A percentile compares a stretch with the other conserved stretches of the same genome.
Conservation (phyloP, 1,284 basidiomycete genomes). For the Moesziomyces globuligerus region DNA sequence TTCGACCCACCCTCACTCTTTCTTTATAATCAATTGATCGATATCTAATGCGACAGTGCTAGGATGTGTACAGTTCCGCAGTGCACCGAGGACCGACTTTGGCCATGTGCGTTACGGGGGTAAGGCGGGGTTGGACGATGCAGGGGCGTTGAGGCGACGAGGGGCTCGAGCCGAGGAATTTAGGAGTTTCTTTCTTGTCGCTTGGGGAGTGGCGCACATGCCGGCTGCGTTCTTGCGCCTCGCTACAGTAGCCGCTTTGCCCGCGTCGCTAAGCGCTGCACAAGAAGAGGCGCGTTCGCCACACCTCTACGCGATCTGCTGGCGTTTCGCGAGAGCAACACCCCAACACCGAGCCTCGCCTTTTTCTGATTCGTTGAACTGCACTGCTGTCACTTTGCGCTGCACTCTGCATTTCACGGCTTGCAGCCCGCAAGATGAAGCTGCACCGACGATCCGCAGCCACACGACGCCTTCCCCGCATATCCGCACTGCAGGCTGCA, state of each 20-base stretch:
- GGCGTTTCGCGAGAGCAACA: not conserved
- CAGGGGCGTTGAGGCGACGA: not conserved
- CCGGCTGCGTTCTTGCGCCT: constrained; percentile 1
- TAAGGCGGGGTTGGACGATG: not conserved
- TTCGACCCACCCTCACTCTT: not conserved
- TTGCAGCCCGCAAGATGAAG: no score
- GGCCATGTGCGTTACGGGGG: no score
- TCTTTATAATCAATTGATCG: no score
- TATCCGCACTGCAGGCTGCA: not conserved
- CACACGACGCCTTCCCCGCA: not conserved
- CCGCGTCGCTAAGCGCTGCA: not conserved
- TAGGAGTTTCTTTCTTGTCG: not conserved
- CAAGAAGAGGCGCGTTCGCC: not conserved
- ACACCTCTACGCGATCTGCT: not conserved
- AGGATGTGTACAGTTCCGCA: no score
- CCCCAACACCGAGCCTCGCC: not conserved
- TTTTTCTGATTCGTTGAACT: no score
- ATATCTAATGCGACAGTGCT: no score
- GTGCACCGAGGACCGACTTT: no score
- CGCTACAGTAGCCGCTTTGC: not conserved
- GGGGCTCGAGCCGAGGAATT: not conserved
- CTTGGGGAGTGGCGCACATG: not conserved
- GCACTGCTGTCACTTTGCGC: no score
- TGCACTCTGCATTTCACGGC: not conserved
- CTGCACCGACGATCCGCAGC: not conserved